These are phyloP conservation scores for Picochlorum sp. DNA, from an alignment of 139 green algal genomes.

Conservation along the genomic window DNA sequence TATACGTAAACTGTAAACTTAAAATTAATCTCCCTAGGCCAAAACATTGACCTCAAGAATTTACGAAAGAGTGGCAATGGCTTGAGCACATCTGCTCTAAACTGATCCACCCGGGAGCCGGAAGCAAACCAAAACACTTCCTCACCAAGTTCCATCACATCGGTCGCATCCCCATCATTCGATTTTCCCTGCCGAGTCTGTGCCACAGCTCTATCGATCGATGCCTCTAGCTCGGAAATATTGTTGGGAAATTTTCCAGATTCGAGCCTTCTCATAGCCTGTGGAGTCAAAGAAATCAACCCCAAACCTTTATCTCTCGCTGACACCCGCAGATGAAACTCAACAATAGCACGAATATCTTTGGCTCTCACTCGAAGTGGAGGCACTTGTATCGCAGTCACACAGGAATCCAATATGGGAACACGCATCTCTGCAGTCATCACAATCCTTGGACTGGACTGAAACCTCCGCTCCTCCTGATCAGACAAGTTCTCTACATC, in stretches of 20 bases:
- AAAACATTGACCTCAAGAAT: slow-evolving; percentile 45
- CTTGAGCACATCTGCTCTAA: slow-evolving; percentile 43
- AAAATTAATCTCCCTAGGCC: slow-evolving; percentile 61
- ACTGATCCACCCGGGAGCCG: slow-evolving; percentile 28
- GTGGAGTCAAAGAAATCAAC: slow-evolving; percentile 34
- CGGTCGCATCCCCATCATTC: background rate
- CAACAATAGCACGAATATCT: slow-evolving; percentile 51
- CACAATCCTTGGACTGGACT: slow-evolving; percentile 23
- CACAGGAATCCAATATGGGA: slow-evolving; percentile 28
- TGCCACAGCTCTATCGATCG: slow-evolving; percentile 47
- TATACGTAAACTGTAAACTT: slow-evolving; percentile 36
- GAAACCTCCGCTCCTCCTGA: background rate
- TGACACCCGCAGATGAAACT: slow-evolving; percentile 38
- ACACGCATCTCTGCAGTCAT: slow-evolving; percentile 37
- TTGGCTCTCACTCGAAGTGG: slow-evolving; percentile 56
- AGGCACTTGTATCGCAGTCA: slow-evolving; percentile 49
- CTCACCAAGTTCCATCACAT: slow-evolving; percentile 24
- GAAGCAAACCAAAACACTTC: slow-evolving; percentile 48
- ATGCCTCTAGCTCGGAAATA: slow-evolving; percentile 49
- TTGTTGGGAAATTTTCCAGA: slow-evolving; percentile 57
- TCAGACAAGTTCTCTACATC: background rate
- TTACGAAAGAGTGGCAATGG: slow-evolving; percentile 31
- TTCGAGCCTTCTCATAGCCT: slow-evolving; percentile 51
- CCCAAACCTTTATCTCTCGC: slow-evolving; percentile 13
- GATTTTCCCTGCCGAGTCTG: slow-evolving; percentile 23